Percentiles rank a stretch among this genome's conserved stretches.
These are phyloP conservation scores for Skeletonema tropicum DNA, from an alignment of 108 stramenopile species.

Conservation along the genomic window DNA sequence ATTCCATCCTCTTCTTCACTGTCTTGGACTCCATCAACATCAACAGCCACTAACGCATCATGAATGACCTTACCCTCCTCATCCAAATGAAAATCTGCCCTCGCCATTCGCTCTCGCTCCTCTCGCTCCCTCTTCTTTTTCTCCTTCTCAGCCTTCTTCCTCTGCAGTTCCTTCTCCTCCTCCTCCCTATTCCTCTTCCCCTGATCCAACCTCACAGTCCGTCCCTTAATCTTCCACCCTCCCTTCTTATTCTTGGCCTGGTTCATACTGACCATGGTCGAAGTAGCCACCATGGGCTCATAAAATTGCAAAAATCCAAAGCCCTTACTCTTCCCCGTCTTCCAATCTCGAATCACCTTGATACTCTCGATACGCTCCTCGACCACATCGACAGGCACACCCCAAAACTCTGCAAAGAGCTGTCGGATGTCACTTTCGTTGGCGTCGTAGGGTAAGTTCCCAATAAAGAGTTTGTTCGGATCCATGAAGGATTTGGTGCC, in stretches of 20 bases:
- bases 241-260: conserved; percentile 26
- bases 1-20: conserved; percentile 52
- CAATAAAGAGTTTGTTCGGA: conserved; percentile 66
- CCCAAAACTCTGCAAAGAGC: conserved; percentile 50
- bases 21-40: conserved; percentile 5
- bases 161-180: conserved; percentile 51
- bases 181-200: conserved; percentile 63
- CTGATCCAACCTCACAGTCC: conserved; percentile 66
- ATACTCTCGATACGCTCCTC: conserved; percentile 45
- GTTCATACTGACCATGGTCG: conserved; percentile 63
- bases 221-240: conserved; percentile 52
- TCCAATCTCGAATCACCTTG: conserved; percentile 83
- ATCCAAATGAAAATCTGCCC: conserved; percentile 37
- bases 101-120: conserved; percentile 34
- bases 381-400: conserved; percentile 52
- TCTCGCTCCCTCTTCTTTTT: conserved; percentile 57
- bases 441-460: conserved; percentile 51
- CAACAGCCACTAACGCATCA: conserved; percentile 65
- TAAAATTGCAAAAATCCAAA: conserved; percentile 85
- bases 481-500: conserved; percentile 76
- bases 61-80: conserved; percentile 76
- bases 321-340: conserved; percentile 84
- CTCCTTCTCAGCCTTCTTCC: conserved; percentile 19
- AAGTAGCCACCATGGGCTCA: conserved; percentile 82
- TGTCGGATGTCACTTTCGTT: conserved; percentile 55